phyloP scores from a whole-genome alignment of 352 stramenopile species.

The Thraustotheca clavata region DNA sequence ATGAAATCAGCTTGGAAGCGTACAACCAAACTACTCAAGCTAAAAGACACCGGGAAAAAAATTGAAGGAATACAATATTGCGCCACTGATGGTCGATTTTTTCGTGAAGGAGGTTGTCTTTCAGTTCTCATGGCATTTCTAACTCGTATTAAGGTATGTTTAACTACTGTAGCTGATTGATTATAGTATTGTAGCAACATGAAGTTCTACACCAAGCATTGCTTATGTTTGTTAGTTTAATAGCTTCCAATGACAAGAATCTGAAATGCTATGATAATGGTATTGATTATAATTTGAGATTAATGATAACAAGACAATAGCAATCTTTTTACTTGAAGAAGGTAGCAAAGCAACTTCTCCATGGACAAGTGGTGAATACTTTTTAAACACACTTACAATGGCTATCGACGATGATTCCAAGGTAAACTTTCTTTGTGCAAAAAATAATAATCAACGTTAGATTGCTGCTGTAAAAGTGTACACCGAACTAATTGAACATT shows the following conservation, averaged over 20 bases:
- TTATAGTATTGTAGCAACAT: slow-evolving; percentile 21
- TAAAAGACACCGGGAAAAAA: slow-evolving; percentile 20
- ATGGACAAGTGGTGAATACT: slow-evolving; percentile 13
- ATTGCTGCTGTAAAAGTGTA: slow-evolving; percentile 3
- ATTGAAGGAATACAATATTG: slow-evolving; percentile 15
- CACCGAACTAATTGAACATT: slow-evolving; percentile 1
- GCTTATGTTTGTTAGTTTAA: slow-evolving; percentile 4
- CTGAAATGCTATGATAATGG: background rate
- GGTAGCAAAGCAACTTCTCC: background rate
- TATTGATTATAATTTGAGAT: background rate
- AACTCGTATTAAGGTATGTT: slow-evolving; percentile 12
- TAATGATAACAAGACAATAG: background rate
- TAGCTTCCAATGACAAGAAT: background rate
- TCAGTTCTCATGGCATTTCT: slow-evolving; percentile 18
- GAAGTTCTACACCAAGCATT: slow-evolving; percentile 12
- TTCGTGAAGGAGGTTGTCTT: slow-evolving; percentile 12
- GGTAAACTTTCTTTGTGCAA: background rate
- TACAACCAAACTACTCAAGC: slow-evolving; percentile 12
- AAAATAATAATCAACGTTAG: background rate
- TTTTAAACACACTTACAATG: slow-evolving; percentile 9
- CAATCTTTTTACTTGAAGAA: slow-evolving; percentile 18
- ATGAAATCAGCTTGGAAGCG: slow-evolving; percentile 13
- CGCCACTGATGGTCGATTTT: slow-evolving; percentile 10
- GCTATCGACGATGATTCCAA: slow-evolving; percentile 3
- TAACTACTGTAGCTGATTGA: too few species aligned